A percentile compares a stretch with the other conserved stretches of the same genome.
phyloP scores from a whole-genome alignment of 202 grass and related monocot genomes.

The Panicum hallii region DNA sequence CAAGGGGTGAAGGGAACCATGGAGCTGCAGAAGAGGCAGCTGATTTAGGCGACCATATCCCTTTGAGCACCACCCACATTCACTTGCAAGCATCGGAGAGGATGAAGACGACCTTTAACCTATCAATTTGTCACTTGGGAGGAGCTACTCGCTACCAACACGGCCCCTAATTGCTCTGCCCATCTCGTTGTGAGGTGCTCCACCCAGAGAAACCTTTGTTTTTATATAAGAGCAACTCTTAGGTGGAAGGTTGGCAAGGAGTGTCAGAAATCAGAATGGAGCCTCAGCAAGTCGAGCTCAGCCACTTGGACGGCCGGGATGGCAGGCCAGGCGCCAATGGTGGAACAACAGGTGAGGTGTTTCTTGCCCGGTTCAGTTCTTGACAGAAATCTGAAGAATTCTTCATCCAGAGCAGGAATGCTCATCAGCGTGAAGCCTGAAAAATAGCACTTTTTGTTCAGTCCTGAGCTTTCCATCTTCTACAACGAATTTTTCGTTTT shows the following conservation, averaged over 20 bases:
- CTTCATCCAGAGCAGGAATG: neutral
- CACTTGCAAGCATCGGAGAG: constrained; percentile 6
- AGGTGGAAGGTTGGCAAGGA: constrained; percentile 50
- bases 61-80: constrained; percentile 29
- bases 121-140: constrained; percentile 37
- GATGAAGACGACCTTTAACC: constrained; percentile 20
- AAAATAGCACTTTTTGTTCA: neutral
- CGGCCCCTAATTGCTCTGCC: constrained; percentile 26
- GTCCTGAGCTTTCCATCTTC: neutral
- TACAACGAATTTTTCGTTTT: neutral
- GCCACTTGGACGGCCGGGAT: neutral
- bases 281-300: constrained; percentile 50
- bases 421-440: neutral
- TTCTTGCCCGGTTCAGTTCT: neutral
- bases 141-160: constrained; percentile 43
- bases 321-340: neutral
- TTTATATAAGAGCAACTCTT: constrained; percentile 25
- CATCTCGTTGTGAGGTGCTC: neutral
- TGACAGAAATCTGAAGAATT: constrained; percentile 5
- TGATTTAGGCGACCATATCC: constrained; percentile 17
- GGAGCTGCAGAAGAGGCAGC: constrained; percentile 17
- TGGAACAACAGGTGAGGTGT: constrained; percentile 26
- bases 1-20: constrained; percentile 1
- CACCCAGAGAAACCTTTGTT: neutral
- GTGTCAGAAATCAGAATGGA: constrained; percentile 40